A percentile compares a stretch with the other conserved stretches of the same genome.
Evolutionary conservation across 2,329 filamentous ascomycete species (phyloP).

Genomic region (Verticillium alfalfae): DNA sequence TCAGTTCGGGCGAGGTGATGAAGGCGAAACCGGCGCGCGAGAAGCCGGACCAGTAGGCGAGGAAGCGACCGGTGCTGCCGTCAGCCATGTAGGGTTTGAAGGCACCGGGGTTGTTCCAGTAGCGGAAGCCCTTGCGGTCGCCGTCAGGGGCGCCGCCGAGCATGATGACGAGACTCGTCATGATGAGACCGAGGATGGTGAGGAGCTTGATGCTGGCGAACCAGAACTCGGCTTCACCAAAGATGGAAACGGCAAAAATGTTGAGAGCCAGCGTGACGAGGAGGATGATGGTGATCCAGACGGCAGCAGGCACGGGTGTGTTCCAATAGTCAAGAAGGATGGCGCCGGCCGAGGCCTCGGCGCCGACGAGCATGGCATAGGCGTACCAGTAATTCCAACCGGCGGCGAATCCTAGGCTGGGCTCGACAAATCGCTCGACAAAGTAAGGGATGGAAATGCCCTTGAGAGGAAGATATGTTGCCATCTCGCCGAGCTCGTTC

Average conservation of each 20-base stretch:
- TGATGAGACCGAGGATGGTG: conserved; percentile 52
- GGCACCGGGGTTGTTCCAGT: conserved; percentile 32
- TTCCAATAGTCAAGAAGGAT: conserved; percentile 59
- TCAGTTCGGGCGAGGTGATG: conserved; percentile 57
- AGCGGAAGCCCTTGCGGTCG: conserved; percentile 33
- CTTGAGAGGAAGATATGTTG: conserved; percentile 47
- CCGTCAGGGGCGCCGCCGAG: conserved; percentile 49
- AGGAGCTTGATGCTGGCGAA: conserved; percentile 57
- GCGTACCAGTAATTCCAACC: conserved; percentile 58
- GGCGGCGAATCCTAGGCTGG: conserved; percentile 48
- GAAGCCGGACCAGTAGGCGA: conserved; percentile 53
- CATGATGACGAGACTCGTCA: conserved; percentile 50
- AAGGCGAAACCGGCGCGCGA: conserved; percentile 57
- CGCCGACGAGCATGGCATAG: conserved; percentile 51
- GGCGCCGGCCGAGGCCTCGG: conserved; percentile 52
- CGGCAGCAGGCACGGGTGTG: conserved; percentile 40
- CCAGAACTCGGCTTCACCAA: conserved; percentile 58
- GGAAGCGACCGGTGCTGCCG: conserved; percentile 46
- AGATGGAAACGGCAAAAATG: conserved; percentile 50
- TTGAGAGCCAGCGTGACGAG: conserved; percentile 49
- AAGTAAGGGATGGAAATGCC: conserved; percentile 54
- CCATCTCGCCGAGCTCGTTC: conserved; percentile 51
- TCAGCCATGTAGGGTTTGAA: conserved; percentile 41
- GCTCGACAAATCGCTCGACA: conserved; percentile 49
- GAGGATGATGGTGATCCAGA: conserved; percentile 56